phyloP scores from a whole-genome alignment of 164 flowering plant species.

The Berberis vulgaris region DNA sequence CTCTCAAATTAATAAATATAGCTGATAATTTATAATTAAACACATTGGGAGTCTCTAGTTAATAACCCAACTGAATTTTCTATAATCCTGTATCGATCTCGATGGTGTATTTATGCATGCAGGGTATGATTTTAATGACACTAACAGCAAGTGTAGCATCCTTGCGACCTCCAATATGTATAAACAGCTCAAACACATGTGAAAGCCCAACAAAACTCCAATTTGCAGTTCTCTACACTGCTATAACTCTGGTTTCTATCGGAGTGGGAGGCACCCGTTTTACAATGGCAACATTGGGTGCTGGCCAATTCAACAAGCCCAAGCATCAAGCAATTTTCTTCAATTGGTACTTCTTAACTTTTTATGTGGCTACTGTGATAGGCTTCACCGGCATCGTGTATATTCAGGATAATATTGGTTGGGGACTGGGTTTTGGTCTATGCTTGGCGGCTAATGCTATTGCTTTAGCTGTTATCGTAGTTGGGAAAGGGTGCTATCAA shows the following conservation, averaged over 20 bases:
- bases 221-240: conserved; percentile 18
- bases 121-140: conserved; percentile 35
- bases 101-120: not conserved
- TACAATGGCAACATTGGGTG: conserved; percentile 37
- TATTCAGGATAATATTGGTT: conserved; percentile 38
- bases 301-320: conserved; percentile 28
- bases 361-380: conserved; percentile 8
- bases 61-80: not conserved
- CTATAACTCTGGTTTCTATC: conserved; percentile 15
- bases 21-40: too few relatives aligned
- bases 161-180: conserved; percentile 37
- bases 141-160: conserved; percentile 28
- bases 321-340: conserved; percentile 33
- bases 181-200: conserved; percentile 1
- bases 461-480: conserved; percentile 22
- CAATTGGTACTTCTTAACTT: conserved; percentile 37
- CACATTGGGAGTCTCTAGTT: too few relatives aligned
- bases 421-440: conserved; percentile 35
- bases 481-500: conserved; percentile 19
- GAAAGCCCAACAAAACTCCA: conserved; percentile 17
- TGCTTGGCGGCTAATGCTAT: conserved; percentile 13
- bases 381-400: conserved; percentile 27
- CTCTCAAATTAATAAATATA: too few relatives aligned
- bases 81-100: not conserved
- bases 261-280: conserved; percentile 40